Evolutionary conservation across 768 basidiomycete genomes (phyloP).

Genomic region (Mycena metata): DNA sequence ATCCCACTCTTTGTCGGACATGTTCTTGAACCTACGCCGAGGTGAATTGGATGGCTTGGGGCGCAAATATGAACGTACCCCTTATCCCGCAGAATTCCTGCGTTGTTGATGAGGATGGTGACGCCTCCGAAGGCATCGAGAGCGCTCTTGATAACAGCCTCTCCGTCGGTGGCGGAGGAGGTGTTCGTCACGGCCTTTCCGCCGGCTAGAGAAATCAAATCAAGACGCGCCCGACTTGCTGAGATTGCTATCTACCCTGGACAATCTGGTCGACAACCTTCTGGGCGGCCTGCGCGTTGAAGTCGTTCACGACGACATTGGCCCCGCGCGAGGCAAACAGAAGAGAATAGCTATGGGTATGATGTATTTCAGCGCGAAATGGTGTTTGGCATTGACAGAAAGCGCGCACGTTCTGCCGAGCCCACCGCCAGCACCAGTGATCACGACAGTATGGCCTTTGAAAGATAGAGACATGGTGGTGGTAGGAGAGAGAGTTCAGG

Average conservation of each 20-base stretch:
- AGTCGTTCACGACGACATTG: conserved; percentile 95
- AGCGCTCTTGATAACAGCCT: conserved; percentile 87
- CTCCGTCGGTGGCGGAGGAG: conserved; percentile 89
- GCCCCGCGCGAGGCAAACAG: conserved; percentile 95
- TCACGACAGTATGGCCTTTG: conserved; percentile 88
- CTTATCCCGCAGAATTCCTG: conserved; percentile 88
- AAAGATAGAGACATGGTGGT: conserved; percentile 66
- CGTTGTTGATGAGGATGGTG: conserved; percentile 96
- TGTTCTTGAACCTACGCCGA: conserved; percentile 87
- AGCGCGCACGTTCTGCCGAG: conserved; percentile 84
- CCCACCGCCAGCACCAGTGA: conserved; percentile 97
- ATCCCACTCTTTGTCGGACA: conserved; percentile 96
- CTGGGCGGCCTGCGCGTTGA: conserved; percentile 89
- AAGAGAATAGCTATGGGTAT: conserved; percentile 78
- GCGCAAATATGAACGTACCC: conserved; percentile 59
- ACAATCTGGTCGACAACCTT: conserved; percentile 92
- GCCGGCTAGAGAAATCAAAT: conserved; percentile 66
- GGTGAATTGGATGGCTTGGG: conserved; percentile 3
- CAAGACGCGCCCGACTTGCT: background rate
- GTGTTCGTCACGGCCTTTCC: conserved; percentile 91
- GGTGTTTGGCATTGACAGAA: background rate
- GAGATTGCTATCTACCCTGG: conserved; percentile 64
- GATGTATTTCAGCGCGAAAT: background rate
- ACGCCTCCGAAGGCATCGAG: conserved; percentile 87
- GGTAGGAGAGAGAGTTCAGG: conserved; percentile 3